A percentile compares a stretch with the other conserved stretches of the same genome.
phyloP scores from a whole-genome alignment of 495 filamentous ascomycete species.

The Tuber magnatum region DNA sequence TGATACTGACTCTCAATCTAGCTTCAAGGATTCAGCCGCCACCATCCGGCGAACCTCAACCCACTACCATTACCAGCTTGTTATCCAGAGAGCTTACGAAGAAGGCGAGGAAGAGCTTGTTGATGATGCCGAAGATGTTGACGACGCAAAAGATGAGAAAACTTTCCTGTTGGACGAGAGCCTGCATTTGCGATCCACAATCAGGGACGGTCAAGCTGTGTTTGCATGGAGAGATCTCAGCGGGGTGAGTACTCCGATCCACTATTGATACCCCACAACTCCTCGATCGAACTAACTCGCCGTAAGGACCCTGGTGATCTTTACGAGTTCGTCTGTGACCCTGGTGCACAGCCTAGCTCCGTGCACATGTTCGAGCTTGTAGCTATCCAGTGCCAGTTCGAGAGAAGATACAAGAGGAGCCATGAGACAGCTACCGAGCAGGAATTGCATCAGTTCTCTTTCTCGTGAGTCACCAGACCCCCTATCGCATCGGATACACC shows the following conservation, averaged over 20 bases:
- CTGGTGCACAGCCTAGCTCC: conserved; percentile 58
- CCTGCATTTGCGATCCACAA: conserved; percentile 77
- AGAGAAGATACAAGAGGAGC: conserved; percentile 77
- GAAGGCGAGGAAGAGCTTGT: conserved; percentile 90
- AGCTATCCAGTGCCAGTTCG: conserved; percentile 91
- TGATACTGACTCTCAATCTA: conserved; percentile 20
- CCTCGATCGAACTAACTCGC: conserved; percentile 12
- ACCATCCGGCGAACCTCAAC: conserved; percentile 86
- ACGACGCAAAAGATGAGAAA: conserved; percentile 87
- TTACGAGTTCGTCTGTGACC: conserved; percentile 93
- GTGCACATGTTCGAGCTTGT: conserved; percentile 74
- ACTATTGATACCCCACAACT: background rate
- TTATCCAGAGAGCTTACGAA: conserved; percentile 91
- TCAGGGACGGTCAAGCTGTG: conserved; percentile 69
- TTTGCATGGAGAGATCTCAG: conserved; percentile 92
- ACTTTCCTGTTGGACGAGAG: conserved; percentile 87
- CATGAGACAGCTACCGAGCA: conserved; percentile 71
- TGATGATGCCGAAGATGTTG: conserved; percentile 71
- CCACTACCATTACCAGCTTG: conserved; percentile 93
- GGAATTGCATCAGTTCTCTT: conserved; percentile 74
- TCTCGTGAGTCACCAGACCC: conserved; percentile 45
- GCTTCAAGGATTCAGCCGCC: conserved; percentile 89
- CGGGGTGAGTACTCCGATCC: conserved; percentile 46
- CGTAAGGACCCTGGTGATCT: conserved; percentile 71
- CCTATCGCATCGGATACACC: background rate